A percentile compares a stretch with the other conserved stretches of the same genome.
phyloP scores from a whole-genome alignment of 2,329 filamentous ascomycete species.

The Fusarium floridanum region DNA sequence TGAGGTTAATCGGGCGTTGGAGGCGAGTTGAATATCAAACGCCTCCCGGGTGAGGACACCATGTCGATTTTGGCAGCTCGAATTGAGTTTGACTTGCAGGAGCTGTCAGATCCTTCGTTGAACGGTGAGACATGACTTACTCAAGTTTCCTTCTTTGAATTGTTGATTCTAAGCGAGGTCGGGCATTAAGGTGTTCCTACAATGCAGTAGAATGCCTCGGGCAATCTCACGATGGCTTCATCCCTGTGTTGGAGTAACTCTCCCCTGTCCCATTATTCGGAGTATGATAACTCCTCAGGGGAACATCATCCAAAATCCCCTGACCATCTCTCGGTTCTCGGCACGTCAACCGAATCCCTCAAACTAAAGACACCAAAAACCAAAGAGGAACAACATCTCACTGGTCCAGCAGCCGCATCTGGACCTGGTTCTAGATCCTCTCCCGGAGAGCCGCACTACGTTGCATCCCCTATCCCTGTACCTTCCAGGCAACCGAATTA shows the following conservation, averaged over 20 bases:
- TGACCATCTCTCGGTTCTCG: neutral
- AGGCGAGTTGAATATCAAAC: neutral
- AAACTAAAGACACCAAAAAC: neutral
- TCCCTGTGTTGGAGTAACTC: neutral
- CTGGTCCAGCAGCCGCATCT: neutral
- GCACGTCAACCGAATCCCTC: neutral
- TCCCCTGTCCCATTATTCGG: neutral
- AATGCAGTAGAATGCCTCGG: neutral
- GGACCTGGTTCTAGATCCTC: neutral
- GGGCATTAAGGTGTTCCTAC: neutral
- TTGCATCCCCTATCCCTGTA: constrained; percentile 13
- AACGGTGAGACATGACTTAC: neutral
- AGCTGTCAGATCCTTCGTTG: neutral
- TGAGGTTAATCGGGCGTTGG: neutral
- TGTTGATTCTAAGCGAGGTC: neutral
- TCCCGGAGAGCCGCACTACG: constrained; percentile 27
- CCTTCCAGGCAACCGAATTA: constrained; percentile 30
- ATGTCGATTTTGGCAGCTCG: neutral
- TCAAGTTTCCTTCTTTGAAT: neutral
- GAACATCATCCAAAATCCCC: neutral
- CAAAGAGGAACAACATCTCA: neutral
- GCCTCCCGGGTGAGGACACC: neutral
- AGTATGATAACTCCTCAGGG: neutral
- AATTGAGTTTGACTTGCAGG: neutral
- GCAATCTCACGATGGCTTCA: constrained; percentile 3